Evolutionary conservation across 2,329 filamentous ascomycete species (phyloP).

Genomic region (Alternaria atra): DNA sequence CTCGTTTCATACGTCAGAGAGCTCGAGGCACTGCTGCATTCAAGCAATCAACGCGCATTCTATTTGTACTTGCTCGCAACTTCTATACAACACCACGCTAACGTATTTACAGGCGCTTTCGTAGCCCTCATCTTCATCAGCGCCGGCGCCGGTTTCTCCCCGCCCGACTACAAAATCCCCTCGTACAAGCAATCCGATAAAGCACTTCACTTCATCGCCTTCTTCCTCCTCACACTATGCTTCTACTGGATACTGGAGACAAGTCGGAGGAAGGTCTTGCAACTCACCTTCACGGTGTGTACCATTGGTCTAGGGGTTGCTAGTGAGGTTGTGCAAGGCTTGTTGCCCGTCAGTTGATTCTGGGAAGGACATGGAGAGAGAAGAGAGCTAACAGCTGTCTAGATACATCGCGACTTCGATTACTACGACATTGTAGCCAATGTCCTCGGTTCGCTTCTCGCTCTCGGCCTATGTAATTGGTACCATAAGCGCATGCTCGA

Average conservation of each 20-base stretch:
- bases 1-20: slow-evolving; percentile 6
- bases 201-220: slow-evolving; percentile 82
- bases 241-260: slow-evolving; percentile 99
- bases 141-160: slow-evolving; percentile 76
- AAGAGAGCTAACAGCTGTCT: slow-evolving; percentile 17
- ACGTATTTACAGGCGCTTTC: slow-evolving; percentile 54
- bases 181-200: slow-evolving; percentile 82
- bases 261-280: slow-evolving; percentile 80
- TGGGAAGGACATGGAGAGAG: not conserved
- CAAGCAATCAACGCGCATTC: not conserved
- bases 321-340: slow-evolving; percentile 77
- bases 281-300: slow-evolving; percentile 83
- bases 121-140: slow-evolving; percentile 71
- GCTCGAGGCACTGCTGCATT: not conserved
- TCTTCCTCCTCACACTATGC: slow-evolving; percentile 83
- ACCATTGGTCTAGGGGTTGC: slow-evolving; percentile 76
- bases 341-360: slow-evolving; percentile 65
- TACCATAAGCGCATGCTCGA: slow-evolving; percentile 98
- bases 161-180: slow-evolving; percentile 56
- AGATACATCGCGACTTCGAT: slow-evolving; percentile 70
- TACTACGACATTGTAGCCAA: slow-evolving; percentile 89
- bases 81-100: not conserved
- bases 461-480: slow-evolving; percentile 79
- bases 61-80: not conserved
- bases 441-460: slow-evolving; percentile 77